A percentile compares a stretch with the other conserved stretches of the same genome.
phyloP scores from a whole-genome alignment of 345 rosid genomes.

The Euphorbia peplus region DNA sequence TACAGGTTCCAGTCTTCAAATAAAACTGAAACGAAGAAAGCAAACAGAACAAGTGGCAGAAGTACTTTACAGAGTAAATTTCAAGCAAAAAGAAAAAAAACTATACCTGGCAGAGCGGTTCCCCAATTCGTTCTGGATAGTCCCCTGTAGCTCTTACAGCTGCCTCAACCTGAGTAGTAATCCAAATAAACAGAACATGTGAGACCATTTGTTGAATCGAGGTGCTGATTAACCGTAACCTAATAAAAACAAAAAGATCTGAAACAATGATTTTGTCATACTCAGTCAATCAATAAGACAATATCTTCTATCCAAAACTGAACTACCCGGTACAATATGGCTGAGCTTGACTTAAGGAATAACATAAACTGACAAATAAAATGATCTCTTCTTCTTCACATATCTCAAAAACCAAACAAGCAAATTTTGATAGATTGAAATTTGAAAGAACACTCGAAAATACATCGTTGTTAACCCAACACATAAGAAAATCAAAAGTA shows the following conservation, averaged over 20 bases:
- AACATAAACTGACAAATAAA: background rate
- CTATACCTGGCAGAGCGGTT: constrained; percentile 27
- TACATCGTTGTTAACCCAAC: background rate
- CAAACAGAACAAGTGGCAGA: background rate
- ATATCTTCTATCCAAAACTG: background rate
- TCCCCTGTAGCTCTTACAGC: constrained; percentile 29
- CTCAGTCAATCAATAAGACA: background rate
- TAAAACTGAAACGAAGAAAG: constrained; percentile 19
- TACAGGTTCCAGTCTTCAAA: constrained; percentile 32
- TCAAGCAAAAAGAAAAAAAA: background rate
- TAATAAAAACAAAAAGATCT: constrained; percentile 5
- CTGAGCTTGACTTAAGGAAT: background rate
- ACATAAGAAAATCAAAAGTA: background rate
- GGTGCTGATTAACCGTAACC: background rate
- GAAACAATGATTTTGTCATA: background rate
- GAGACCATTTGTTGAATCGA: background rate
- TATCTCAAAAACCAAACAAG: background rate
- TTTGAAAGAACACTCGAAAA: background rate
- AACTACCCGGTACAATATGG: background rate
- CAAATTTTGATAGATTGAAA: background rate
- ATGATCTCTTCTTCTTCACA: background rate
- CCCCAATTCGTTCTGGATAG: constrained; percentile 28
- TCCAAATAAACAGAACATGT: background rate
- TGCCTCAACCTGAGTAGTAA: constrained; percentile 26
- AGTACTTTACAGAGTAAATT: background rate